These are phyloP conservation scores for Fusarium agapanthi DNA, from an alignment of 2,329 filamentous ascomycete species.

Conservation along the genomic window DNA sequence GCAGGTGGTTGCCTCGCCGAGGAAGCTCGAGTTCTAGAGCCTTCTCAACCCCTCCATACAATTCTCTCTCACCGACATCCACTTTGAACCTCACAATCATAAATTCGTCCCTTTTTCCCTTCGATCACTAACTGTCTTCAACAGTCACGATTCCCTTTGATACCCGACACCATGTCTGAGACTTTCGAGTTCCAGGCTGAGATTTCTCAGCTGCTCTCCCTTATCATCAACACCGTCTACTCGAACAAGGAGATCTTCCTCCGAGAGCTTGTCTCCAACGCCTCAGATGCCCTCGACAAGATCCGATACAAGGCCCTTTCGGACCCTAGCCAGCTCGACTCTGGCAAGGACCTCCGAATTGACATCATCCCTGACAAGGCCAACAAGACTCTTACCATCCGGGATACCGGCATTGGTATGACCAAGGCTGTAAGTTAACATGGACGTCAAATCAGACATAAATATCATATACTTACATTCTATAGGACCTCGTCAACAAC, in stretches of 20 bases:
- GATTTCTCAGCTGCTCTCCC: constrained; percentile 99
- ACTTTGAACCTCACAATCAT: not conserved
- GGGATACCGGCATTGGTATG: constrained; percentile 99
- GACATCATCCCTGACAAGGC: constrained; percentile 99
- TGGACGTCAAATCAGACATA: too few species aligned
- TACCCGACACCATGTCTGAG: constrained; percentile 81
- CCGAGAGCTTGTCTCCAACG: constrained; percentile 97
- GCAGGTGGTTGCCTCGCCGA: not conserved
- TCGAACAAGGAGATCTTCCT: constrained; percentile 99
- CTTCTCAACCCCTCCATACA: constrained; percentile 33
- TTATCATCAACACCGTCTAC: constrained; percentile 99
- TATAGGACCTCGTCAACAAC: constrained; percentile 97
- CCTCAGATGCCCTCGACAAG: constrained; percentile 99
- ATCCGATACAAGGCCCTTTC: constrained; percentile 98
- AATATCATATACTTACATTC: constrained; percentile 2
- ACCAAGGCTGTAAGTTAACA: constrained; percentile 90
- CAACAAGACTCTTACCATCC: constrained; percentile 96
- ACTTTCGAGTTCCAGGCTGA: constrained; percentile 99
- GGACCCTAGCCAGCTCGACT: constrained; percentile 96
- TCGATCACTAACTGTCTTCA: constrained; percentile 27
- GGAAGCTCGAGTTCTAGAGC: constrained; percentile 18
- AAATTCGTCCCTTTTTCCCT: not conserved
- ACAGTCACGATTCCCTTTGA: constrained; percentile 48
- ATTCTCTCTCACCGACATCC: constrained; percentile 5
- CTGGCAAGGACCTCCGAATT: constrained; percentile 97